Conservation (phyloP, 2,329 filamentous ascomycete genomes). For the Dactylellina drechsleri region DNA sequence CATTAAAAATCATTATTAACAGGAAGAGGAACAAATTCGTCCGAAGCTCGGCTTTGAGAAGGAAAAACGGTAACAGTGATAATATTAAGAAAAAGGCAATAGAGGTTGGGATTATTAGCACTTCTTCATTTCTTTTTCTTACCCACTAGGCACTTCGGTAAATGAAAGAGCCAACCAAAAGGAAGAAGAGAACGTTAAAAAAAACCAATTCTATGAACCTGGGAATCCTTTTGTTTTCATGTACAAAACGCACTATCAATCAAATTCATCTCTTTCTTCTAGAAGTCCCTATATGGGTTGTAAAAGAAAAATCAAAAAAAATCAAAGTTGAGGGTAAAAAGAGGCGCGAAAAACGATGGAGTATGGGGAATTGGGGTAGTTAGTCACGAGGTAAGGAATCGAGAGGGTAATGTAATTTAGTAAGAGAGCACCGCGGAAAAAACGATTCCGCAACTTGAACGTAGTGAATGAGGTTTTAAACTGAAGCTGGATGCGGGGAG, state of each 20-base stretch:
- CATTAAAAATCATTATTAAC: conserved; percentile 49
- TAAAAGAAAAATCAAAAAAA: conserved; percentile 16
- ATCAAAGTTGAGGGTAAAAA: not conserved
- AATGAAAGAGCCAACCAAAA: conserved; percentile 11
- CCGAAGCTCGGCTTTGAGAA: conserved; percentile 21
- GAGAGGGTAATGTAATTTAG: not conserved
- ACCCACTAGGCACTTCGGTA: conserved; percentile 13
- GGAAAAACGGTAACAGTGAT: conserved; percentile 16
- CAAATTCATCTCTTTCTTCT: conserved; percentile 29
- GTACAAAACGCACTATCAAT: conserved; percentile 39
- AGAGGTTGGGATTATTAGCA: not conserved
- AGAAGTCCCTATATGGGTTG: conserved; percentile 14
- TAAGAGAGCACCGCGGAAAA: too few relatives aligned
- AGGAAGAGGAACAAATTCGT: conserved; percentile 27
- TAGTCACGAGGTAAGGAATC: not conserved
- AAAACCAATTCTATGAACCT: conserved; percentile 33
- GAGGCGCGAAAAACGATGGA: not conserved
- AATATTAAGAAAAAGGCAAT: not conserved
- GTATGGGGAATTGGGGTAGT: not conserved
- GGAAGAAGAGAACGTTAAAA: conserved; percentile 24
- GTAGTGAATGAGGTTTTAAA: conserved; percentile 6
- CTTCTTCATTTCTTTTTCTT: conserved; percentile 20
- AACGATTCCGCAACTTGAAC: not conserved
- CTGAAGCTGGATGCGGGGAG: not conserved
- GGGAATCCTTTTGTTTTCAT: conserved; percentile 20